These are phyloP conservation scores for Cercis canadensis DNA, from an alignment of 306 rosid species.

Conservation along the genomic window DNA sequence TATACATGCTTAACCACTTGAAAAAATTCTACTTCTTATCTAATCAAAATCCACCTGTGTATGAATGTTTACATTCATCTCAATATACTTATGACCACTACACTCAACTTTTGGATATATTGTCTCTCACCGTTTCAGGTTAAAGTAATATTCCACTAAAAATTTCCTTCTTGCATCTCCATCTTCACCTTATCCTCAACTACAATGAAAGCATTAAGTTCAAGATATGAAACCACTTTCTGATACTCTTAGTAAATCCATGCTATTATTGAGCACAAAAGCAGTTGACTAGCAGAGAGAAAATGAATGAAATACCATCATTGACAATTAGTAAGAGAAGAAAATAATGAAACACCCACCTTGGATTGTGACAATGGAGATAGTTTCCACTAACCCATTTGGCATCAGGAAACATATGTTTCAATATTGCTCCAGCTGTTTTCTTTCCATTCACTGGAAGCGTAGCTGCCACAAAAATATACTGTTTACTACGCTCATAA, in stretches of 20 bases:
- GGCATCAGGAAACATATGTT: slow-evolving; percentile 86
- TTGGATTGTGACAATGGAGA: slow-evolving; percentile 95
- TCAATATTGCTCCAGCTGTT: slow-evolving; percentile 84
- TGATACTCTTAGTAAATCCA: slow-evolving; percentile 18
- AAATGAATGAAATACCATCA: slow-evolving; percentile 14
- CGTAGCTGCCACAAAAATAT: slow-evolving; percentile 95
- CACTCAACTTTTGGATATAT: slow-evolving; percentile 7
- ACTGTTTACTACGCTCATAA: slow-evolving; percentile 88
- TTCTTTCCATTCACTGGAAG: slow-evolving; percentile 96
- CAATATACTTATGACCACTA: slow-evolving; percentile 2
- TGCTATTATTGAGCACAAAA: slow-evolving; percentile 17
- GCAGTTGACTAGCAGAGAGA: slow-evolving; percentile 27
- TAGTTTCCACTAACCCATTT: slow-evolving; percentile 88
- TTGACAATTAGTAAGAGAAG: slow-evolving; percentile 14
- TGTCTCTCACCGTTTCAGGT: not conserved
- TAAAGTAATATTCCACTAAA: slow-evolving; percentile 7
- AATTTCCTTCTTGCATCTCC: slow-evolving; percentile 13
- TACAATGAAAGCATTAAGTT: too few relatives aligned
- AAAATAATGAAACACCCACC: slow-evolving; percentile 67
- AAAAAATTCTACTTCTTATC: not conserved
- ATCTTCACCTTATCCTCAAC: too few relatives aligned
- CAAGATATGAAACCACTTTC: slow-evolving; percentile 26
- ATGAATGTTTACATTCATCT: slow-evolving; percentile 12
- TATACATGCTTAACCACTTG: slow-evolving; percentile 12
- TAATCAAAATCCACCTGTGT: not conserved